These are phyloP conservation scores for Geotrichum candidum DNA, from an alignment of 1,139 yeast species.

Conservation along the genomic window DNA sequence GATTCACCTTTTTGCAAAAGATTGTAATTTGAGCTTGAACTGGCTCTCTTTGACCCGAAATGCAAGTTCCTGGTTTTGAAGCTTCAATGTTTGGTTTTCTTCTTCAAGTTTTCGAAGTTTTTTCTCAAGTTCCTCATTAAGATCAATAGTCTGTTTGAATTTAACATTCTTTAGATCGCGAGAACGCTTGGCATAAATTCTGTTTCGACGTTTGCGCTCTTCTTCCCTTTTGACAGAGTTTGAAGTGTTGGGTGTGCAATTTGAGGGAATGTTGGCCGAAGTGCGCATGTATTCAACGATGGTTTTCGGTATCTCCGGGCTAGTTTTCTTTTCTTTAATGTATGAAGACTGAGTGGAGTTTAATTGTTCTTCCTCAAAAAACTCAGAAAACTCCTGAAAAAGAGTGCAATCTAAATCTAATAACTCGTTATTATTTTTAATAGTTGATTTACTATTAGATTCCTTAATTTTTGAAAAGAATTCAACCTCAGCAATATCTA, in stretches of 20 bases:
- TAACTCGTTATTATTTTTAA: neutral
- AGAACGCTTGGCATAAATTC: constrained; percentile 18
- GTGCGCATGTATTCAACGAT: neutral
- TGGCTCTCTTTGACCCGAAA: neutral
- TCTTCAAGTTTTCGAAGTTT: neutral
- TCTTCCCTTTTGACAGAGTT: constrained; percentile 3
- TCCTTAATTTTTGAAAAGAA: neutral
- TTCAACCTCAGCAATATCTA: neutral
- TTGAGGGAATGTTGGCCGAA: neutral
- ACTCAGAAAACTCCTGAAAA: neutral
- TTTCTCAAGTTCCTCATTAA: constrained; percentile 11
- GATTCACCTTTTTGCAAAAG: too few species aligned
- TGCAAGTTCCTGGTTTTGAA: neutral
- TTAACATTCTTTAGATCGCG: constrained; percentile 16
- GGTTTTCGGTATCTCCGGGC: neutral
- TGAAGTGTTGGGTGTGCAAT: neutral
- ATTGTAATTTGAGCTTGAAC: neutral
- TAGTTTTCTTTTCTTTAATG: neutral
- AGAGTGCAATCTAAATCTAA: neutral
- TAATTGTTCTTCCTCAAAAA: neutral
- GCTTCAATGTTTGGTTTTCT: neutral
- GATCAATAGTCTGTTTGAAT: constrained; percentile 10
- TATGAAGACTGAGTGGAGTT: neutral
- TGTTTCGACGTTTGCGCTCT: constrained; percentile 17
- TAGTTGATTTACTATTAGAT: neutral